These are phyloP conservation scores for Dothistroma pini DNA, from an alignment of 2,329 filamentous ascomycete genomes.

Conservation along the genomic window DNA sequence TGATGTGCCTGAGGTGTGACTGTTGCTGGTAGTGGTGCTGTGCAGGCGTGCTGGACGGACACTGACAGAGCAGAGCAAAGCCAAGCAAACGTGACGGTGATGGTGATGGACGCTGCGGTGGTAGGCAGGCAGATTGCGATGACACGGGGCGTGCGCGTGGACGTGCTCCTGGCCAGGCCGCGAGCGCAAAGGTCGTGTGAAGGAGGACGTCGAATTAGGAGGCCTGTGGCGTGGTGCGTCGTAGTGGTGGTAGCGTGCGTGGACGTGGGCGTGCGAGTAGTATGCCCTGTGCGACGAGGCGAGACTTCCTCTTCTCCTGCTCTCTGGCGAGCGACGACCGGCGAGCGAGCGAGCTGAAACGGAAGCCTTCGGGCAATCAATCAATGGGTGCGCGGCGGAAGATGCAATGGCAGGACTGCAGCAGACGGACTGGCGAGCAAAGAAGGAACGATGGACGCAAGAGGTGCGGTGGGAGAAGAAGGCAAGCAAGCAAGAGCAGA, in stretches of 20 bases:
- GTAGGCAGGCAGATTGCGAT: neutral
- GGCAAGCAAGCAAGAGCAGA: neutral
- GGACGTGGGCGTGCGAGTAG: neutral
- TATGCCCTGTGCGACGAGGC: neutral
- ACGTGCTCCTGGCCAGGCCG: neutral
- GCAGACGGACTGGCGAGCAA: neutral
- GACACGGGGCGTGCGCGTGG: neutral
- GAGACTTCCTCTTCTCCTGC: neutral
- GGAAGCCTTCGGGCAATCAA: neutral
- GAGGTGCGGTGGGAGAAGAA: neutral
- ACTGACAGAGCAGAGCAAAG: neutral
- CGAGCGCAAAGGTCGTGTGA: neutral
- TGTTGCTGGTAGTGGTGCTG: neutral
- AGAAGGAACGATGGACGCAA: neutral
- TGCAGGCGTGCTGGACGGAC: neutral
- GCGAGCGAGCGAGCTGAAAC: neutral
- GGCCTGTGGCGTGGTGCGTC: neutral
- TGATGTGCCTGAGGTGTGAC: neutral
- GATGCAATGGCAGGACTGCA: neutral
- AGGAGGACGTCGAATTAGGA: neutral
- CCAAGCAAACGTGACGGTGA: neutral
- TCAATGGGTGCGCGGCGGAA: conserved; percentile 3
- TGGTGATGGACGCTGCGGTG: neutral
- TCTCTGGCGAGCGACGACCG: conserved; percentile 1
- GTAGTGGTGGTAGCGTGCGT: neutral